These are phyloP conservation scores for Gomphus sp. DNA, from an alignment of 1,284 basidiomycete species.

Conservation along the genomic window DNA sequence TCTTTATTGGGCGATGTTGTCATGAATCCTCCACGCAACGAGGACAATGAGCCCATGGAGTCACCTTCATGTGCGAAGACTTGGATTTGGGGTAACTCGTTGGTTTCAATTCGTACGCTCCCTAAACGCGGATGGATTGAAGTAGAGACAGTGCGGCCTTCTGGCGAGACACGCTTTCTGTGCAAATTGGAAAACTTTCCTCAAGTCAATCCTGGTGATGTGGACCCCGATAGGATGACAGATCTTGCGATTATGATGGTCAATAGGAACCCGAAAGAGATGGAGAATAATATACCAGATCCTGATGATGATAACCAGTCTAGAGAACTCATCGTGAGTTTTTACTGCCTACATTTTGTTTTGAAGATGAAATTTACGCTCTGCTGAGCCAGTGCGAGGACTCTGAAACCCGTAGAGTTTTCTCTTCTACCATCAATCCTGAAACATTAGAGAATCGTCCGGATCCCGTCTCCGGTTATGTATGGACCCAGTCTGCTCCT, in stretches of 20 bases:
- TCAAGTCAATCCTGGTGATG: slow-evolving; percentile 73
- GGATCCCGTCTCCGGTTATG: slow-evolving; percentile 68
- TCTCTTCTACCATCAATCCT: background rate
- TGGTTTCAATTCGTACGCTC: slow-evolving; percentile 78
- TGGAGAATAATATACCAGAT: slow-evolving; percentile 18
- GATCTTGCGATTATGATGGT: slow-evolving; percentile 67
- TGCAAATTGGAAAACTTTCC: slow-evolving; percentile 89
- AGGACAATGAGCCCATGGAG: slow-evolving; percentile 23
- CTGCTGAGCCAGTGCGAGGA: background rate
- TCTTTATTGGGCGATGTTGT: slow-evolving; percentile 74
- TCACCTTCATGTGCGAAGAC: slow-evolving; percentile 52
- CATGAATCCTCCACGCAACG: slow-evolving; percentile 38
- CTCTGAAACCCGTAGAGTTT: background rate
- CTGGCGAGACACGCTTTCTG: slow-evolving; percentile 80
- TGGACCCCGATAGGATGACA: slow-evolving; percentile 66
- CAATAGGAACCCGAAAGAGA: slow-evolving; percentile 39
- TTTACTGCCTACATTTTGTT: background rate
- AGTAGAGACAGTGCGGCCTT: slow-evolving; percentile 78
- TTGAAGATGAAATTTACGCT: background rate
- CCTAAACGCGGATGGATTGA: slow-evolving; percentile 84
- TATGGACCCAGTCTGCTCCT: slow-evolving; percentile 78
- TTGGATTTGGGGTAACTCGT: slow-evolving; percentile 83
- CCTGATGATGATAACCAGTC: slow-evolving; percentile 17
- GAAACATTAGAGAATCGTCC: slow-evolving; percentile 24
- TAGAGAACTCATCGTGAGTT: background rate